phyloP scores from a whole-genome alignment of 2,329 filamentous ascomycete species.

The Botrytis paeoniae region DNA sequence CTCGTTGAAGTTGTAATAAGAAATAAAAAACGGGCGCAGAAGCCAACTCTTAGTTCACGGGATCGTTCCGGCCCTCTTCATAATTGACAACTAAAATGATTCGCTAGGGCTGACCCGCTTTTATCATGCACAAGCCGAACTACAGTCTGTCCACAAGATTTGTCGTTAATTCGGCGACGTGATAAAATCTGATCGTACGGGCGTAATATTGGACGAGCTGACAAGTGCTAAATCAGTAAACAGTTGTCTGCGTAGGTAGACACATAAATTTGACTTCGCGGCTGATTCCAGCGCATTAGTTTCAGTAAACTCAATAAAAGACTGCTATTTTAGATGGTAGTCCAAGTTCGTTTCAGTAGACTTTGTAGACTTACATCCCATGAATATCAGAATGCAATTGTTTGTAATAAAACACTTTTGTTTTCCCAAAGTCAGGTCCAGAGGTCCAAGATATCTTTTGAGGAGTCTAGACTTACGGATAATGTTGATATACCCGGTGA shows the following conservation, averaged over 20 bases:
- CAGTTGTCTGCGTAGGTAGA: not conserved
- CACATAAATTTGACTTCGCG: not conserved
- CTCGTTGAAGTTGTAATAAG: not conserved
- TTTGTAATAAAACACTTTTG: not conserved
- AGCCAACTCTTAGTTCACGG: not conserved
- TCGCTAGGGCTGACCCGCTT: slow-evolving; percentile 9
- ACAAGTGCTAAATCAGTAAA: not conserved
- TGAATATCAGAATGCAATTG: not conserved
- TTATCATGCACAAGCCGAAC: slow-evolving; percentile 4
- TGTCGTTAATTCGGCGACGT: not conserved
- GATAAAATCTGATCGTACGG: not conserved
- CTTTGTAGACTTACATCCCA: not conserved
- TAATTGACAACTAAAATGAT: not conserved
- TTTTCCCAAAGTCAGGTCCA: not conserved
- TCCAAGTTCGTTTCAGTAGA: not conserved
- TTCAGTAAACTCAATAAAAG: not conserved
- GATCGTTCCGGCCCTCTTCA: not conserved
- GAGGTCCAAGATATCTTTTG: not conserved
- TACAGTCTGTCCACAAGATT: not conserved
- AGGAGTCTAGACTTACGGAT: not conserved
- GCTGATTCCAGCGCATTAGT: not conserved
- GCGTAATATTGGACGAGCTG: not conserved
- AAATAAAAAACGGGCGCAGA: not conserved
- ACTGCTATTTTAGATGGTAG: not conserved
- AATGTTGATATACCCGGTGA: not conserved